Conservation (phyloP, 768 basidiomycete species). For the Tricholoma flavovirens region DNA sequence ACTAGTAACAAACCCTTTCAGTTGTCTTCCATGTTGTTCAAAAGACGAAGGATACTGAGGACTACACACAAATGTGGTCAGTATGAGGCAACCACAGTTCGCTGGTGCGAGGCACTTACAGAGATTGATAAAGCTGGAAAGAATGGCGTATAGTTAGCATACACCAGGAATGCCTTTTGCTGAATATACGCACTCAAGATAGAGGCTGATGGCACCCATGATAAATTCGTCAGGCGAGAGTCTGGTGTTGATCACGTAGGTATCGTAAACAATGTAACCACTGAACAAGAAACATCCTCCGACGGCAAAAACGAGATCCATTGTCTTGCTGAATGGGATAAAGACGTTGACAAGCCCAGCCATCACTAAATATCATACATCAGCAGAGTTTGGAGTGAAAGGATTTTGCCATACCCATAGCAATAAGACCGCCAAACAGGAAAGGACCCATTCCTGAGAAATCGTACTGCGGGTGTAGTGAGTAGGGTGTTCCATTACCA, state of each 20-base stretch:
- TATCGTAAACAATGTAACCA: conserved; percentile 89
- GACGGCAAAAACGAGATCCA: conserved; percentile 77
- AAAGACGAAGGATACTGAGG: conserved; percentile 78
- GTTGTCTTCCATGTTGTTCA: conserved; percentile 56
- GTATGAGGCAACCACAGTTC: background rate
- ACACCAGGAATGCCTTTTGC: background rate
- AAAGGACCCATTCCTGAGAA: conserved; percentile 90
- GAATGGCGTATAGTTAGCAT: conserved; percentile 13
- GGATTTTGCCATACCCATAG: conserved; percentile 48
- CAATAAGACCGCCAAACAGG: conserved; percentile 81
- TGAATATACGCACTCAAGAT: conserved; percentile 71
- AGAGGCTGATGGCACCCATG: conserved; percentile 86
- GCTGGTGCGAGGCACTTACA: conserved; percentile 46
- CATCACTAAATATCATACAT: conserved; percentile 44
- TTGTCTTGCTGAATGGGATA: conserved; percentile 76
- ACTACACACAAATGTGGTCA: conserved; percentile 37
- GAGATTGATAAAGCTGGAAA: conserved; percentile 73
- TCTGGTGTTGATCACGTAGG: conserved; percentile 82
- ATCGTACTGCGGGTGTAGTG: conserved; percentile 63
- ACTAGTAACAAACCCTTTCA: conserved; percentile 15
- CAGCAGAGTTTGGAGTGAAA: background rate
- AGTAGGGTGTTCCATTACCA: background rate
- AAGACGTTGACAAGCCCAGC: conserved; percentile 80
- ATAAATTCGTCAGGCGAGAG: conserved; percentile 93
- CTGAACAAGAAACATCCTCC: conserved; percentile 82